phyloP scores from a whole-genome alignment of 495 filamentous ascomycete genomes.

The Hyaloscypha hepaticicola region DNA sequence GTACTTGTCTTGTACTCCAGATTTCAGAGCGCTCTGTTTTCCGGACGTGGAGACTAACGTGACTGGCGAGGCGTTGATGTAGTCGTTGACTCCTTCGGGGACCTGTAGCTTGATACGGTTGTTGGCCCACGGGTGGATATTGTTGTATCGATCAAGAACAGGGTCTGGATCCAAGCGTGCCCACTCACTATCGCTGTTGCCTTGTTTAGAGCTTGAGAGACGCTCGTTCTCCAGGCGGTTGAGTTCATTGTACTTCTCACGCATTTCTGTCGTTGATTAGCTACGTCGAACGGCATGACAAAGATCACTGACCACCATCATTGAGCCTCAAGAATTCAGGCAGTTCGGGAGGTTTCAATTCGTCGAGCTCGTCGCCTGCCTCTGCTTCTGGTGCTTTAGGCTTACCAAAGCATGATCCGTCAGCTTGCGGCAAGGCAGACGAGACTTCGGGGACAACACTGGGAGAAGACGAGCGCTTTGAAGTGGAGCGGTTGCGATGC shows the following conservation, averaged over 20 bases:
- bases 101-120: constrained; percentile 85
- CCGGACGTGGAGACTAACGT: constrained; percentile 42
- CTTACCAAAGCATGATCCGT: constrained; percentile 29
- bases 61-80: constrained; percentile 96
- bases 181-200: constrained; percentile 39
- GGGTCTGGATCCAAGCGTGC: constrained; percentile 25
- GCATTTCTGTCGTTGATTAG: constrained; percentile 17
- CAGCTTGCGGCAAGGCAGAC: constrained; percentile 14
- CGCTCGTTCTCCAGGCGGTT: constrained; percentile 29
- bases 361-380: background rate
- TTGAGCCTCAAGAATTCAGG: constrained; percentile 45
- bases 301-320: constrained; percentile 32
- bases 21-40: constrained; percentile 50
- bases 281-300: background rate
- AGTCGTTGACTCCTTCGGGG: constrained; percentile 75
- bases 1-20: constrained; percentile 55
- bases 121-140: constrained; percentile 82
- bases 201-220: constrained; percentile 12
- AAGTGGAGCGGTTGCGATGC: constrained; percentile 19
- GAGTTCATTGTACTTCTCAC: constrained; percentile 27
- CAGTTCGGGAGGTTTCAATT: constrained; percentile 25
- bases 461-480: constrained; percentile 25
- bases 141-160: constrained; percentile 74
- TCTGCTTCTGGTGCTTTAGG: constrained; percentile 13
- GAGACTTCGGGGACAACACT: constrained; percentile 1